Percentiles rank a stretch among this genome's conserved stretches.
Evolutionary conservation across 352 stramenopile species (phyloP).

Genomic region (Saprolegnia parasitica): DNA sequence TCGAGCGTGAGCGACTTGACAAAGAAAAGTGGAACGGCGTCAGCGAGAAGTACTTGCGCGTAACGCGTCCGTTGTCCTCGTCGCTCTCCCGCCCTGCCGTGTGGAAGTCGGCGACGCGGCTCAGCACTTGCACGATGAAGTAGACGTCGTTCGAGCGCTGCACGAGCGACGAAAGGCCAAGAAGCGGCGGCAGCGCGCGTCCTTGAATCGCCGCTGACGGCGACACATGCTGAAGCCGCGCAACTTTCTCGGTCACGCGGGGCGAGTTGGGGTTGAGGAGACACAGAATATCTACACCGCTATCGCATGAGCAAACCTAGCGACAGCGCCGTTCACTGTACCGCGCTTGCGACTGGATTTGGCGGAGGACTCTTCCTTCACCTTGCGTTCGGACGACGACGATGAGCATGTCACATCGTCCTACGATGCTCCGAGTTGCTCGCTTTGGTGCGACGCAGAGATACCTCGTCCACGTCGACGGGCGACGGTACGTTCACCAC

Average conservation of each 20-base stretch:
- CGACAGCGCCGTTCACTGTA: background rate
- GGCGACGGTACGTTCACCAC: background rate
- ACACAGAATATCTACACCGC: constrained; percentile 20
- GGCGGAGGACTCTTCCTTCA: background rate
- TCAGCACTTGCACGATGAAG: constrained; percentile 27
- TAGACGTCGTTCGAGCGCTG: constrained; percentile 24
- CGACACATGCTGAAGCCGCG: background rate
- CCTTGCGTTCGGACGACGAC: constrained; percentile 6
- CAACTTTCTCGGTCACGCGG: background rate
- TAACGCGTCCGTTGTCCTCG: too few species aligned
- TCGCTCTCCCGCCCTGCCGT: background rate
- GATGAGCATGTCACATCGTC: constrained; percentile 11
- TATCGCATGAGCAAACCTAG: background rate
- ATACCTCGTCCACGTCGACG: background rate
- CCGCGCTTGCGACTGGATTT: constrained; percentile 11
- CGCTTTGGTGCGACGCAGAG: background rate
- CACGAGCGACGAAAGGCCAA: background rate
- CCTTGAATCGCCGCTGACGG: background rate
- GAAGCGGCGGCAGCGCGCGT: background rate
- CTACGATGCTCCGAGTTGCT: background rate
- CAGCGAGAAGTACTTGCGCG: constrained; percentile 27
- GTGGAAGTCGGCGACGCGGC: constrained; percentile 26
- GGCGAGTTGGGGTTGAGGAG: constrained; percentile 26
- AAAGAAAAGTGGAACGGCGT: constrained; percentile 26
- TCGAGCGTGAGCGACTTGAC: constrained; percentile 22